Evolutionary conservation across 192 early-diverging fungal genomes (phyloP), one percentile per base, ranked within the genome.

Genomic region (Backusella australiensis): DNA sequence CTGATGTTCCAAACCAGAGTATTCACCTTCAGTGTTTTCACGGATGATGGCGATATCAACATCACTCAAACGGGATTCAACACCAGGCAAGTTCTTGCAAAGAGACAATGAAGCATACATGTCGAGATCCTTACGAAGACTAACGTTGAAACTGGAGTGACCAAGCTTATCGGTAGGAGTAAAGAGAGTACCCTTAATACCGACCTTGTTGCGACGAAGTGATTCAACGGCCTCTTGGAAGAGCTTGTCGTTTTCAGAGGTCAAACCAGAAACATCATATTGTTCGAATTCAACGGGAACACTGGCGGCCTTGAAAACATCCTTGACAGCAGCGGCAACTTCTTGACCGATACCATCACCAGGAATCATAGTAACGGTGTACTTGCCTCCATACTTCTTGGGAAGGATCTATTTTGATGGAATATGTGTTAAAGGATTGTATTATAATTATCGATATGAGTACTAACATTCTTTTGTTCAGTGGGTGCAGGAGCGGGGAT

Each of bases 21-120:
- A 99, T 89, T 99, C 98, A 80, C 98, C 98, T 86, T 99, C 98
- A 52, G 98, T 99, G 91, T 99, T 99, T 81, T 99, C 98, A 88
- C 98, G 94, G 84, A 99, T 98, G 77, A 99, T 97, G 78, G 94
- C 94, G 91, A 99, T 96, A 87, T 99, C 93, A 56, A 99, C 96
- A 76, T 93, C 88, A 82, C 93, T 93, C 86, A 97, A 94, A 81
- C 97, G 94, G 53, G 96, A 90, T 17, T 93, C 83, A 81, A 93
- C 92, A 74, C 94, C 95, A 23, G 90, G 90, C 46, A 98, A 86
- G 89, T 98, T 97, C 87, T 93, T 93, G 83, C 95, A 93, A 77
- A 96, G 87, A 38, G 96, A 93, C 41, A 96, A 88, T 36, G 98
- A 98, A 52, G 98, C 98, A 86, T 96, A 99, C 82, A 99, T 97